These are phyloP conservation scores for Dissoconium aciculare DNA, from an alignment of 2,329 filamentous ascomycete genomes.

Conservation along the genomic window DNA sequence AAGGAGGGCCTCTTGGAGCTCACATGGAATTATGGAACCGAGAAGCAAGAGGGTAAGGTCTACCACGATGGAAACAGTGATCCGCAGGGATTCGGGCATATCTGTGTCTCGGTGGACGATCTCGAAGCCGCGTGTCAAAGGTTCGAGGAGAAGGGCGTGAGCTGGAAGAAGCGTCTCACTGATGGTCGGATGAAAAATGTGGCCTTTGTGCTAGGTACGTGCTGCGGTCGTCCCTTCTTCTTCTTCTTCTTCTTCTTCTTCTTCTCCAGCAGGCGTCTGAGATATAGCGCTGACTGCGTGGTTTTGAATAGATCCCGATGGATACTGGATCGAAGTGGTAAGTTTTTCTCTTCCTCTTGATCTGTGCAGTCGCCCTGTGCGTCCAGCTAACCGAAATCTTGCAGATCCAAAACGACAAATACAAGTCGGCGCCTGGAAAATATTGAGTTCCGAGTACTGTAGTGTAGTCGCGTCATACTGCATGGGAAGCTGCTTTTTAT, in stretches of 20 bases:
- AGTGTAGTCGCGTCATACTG: too few species aligned
- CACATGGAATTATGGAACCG: conserved; percentile 71
- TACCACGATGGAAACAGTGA: conserved; percentile 90
- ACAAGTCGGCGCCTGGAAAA: conserved; percentile 10
- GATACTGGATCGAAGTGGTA: conserved; percentile 1
- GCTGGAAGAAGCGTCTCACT: conserved; percentile 90
- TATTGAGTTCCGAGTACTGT: conserved; percentile 7
- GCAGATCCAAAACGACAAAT: conserved; percentile 6
- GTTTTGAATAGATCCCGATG: conserved; percentile 1
- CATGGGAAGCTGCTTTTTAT: too few species aligned
- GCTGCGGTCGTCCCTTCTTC: too few species aligned
- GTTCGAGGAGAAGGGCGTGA: conserved; percentile 66
- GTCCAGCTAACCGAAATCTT: too few species aligned
- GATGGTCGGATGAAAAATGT: conserved; percentile 85
- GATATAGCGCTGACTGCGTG: too few species aligned
- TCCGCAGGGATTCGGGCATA: conserved; percentile 88
- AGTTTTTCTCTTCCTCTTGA: not conserved
- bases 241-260: too few species aligned
- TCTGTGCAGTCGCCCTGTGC: not conserved
- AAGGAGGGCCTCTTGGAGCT: conserved; percentile 79
- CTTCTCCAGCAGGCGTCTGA: too few species aligned
- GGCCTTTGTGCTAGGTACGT: conserved; percentile 61
- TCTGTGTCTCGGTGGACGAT: conserved; percentile 77
- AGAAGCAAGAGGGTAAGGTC: conserved; percentile 67
- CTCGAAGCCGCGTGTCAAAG: conserved; percentile 74